Evolutionary conservation across 1,284 basidiomycete genomes (phyloP), one percentile per base, ranked within the genome.

Genomic region (Taiwanofungus camphoratus): DNA sequence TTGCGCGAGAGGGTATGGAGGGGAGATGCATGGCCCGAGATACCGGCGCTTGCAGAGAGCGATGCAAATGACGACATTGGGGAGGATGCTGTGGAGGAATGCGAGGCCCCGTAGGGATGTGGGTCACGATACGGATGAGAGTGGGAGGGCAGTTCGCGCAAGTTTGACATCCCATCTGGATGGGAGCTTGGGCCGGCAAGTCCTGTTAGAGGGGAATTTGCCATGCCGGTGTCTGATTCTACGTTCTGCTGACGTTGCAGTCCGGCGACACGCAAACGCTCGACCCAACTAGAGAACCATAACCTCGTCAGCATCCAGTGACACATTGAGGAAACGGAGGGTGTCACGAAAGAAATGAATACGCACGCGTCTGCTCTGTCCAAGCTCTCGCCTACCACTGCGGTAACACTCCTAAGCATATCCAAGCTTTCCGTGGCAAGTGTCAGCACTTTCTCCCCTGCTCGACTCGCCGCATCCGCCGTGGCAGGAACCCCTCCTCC

Each of bases 391-490:
- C 82, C 86, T 54, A 94, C 87, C 16, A 94, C 88, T 2, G 78
- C 75, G 7, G 89, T 91, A 18, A 94, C 88, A 27, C 87, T 82
- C 29, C 84, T 74, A 69, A 95, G 80, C 84, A 94, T 93, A 58
- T 94, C 91, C 61, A 95, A 62, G 57, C 87, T 90, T 68, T 95
- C 92, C 19, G 87, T 89, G 15, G 92, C 90, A 8, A 95, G 77
- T 8, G 83, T 82, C 53, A 95, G 59, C 27, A 95, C 82, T 38
- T 86, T 70, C 59, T 89, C 85, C 8, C 92, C 89, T 12, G 91
- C 87, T 20, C 79, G 71, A 1, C 76, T 73, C 7, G 84, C 82
- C 1, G 76, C 66, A 33, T 73, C 66, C 3, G 74, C 74, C 1
- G 77, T 75, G 9, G 77, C 67, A 27, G 63, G 59, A 42, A 62